These are phyloP conservation scores for Sutorius eximius DNA, from an alignment of 1,284 basidiomycete species.

Conservation along the genomic window DNA sequence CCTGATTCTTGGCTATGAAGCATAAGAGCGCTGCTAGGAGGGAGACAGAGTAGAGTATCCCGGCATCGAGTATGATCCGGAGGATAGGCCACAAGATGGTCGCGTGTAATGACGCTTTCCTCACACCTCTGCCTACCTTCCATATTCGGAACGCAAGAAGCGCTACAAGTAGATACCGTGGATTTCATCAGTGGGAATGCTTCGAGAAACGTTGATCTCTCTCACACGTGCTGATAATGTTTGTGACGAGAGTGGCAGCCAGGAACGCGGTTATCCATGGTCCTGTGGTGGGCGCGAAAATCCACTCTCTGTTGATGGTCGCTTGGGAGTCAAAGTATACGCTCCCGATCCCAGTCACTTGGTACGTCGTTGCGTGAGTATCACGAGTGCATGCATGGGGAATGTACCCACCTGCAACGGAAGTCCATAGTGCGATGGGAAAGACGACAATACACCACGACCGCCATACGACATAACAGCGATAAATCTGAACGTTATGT, in stretches of 20 bases:
- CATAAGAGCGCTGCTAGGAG: neutral
- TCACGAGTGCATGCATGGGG: neutral
- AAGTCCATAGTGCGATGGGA: neutral
- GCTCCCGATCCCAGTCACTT: neutral
- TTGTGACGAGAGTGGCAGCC: neutral
- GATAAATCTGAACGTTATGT: neutral
- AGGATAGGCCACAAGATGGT: neutral
- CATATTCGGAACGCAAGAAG: conserved; percentile 18
- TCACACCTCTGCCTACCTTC: conserved; percentile 5
- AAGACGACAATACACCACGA: neutral
- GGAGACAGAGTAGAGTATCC: neutral
- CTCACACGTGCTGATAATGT: neutral
- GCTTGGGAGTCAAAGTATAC: neutral
- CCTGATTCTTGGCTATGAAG: neutral
- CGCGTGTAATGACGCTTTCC: neutral
- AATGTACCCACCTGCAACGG: neutral
- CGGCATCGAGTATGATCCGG: neutral
- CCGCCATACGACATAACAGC: neutral
- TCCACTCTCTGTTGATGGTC: neutral
- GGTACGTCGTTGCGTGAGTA: neutral
- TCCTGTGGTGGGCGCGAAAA: neutral
- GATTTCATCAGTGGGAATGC: neutral
- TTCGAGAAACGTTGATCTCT: neutral
- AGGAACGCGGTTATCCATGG: neutral
- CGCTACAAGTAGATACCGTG: neutral